Evolutionary conservation across 768 basidiomycete genomes (phyloP), one percentile per base, ranked within the genome.

Genomic region (Suillus bovinus): DNA sequence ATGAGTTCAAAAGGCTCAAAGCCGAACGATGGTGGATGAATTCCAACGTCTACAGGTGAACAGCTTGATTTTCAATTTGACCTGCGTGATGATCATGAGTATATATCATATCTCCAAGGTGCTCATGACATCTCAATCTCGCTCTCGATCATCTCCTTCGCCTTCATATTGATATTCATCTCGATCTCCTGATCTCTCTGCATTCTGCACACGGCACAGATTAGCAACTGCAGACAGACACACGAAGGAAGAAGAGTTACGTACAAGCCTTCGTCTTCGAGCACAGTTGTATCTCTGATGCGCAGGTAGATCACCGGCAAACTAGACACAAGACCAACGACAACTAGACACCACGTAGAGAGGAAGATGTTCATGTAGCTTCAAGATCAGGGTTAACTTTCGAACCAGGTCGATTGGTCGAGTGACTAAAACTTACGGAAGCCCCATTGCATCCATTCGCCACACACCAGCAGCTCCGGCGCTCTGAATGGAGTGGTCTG

Each of bases 231-330:
- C 24, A 27, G 6, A 39, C 17, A 39, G 24, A 24, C 22, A 16
- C 8, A 54, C 5, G 11, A n/a, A 5, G 16, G 14, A 33, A 22
- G 42, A 33, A 60, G 29, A 4, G 42, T 11, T 24, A 78, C 84
- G 62, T 67, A 87, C 86, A 85, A 68, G 1, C 75, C 72, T 70
- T 88, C 87, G 54, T 87, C 86, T 33, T 78, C 80, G 8, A 81
- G 61, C 11, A 84, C 83, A 0, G 81, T 81, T 63, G 78, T 81
- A 57, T 90, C 80, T 65, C 79, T 85, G 62, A 90, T 84, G 13
- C 89, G 86, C 55, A 83, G 73, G 67, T 87, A 78, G 50, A 90
- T 83, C 89, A 91, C 89, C 5, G 89, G 89, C n/a, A 90, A 73
- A 16, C 85, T 81, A 59, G 85, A 87, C 49, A 88, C 59, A 20